A percentile compares a stretch with the other conserved stretches of the same genome.
phyloP scores from a whole-genome alignment of 2,329 filamentous ascomycete genomes.

The Curvularia spicifera region DNA sequence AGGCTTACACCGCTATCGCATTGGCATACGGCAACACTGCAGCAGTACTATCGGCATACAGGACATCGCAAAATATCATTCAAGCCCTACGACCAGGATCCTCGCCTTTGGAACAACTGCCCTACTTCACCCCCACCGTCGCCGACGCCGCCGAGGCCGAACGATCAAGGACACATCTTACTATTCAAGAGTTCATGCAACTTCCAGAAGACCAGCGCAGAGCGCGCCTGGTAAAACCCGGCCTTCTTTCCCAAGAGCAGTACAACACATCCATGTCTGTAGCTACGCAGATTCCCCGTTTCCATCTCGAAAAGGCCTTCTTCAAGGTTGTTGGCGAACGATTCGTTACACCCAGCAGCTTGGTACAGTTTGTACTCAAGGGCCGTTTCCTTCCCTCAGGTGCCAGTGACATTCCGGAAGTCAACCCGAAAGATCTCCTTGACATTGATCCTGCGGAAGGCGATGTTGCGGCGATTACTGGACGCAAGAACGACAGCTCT shows the following conservation, averaged over 20 bases:
- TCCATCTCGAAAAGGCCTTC: slow-evolving; percentile 89
- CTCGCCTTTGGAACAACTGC: slow-evolving; percentile 90
- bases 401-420: slow-evolving; percentile 72
- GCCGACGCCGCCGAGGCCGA: slow-evolving; percentile 73
- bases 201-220: slow-evolving; percentile 77
- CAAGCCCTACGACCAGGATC: slow-evolving; percentile 85
- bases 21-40: slow-evolving; percentile 85
- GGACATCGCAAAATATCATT: slow-evolving; percentile 82
- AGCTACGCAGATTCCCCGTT: slow-evolving; percentile 80
- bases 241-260: slow-evolving; percentile 74
- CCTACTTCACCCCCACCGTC: slow-evolving; percentile 74
- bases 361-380: slow-evolving; percentile 95
- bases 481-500: slow-evolving; percentile 72
- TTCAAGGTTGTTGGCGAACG: slow-evolving; percentile 98
- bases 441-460: slow-evolving; percentile 93
- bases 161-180: slow-evolving; percentile 67
- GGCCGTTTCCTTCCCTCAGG: slow-evolving; percentile 91
- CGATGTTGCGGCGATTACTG: slow-evolving; percentile 83
- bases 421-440: slow-evolving; percentile 81
- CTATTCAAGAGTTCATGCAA: slow-evolving; percentile 87
- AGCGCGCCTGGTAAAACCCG: slow-evolving; percentile 71
- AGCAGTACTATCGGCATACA: slow-evolving; percentile 82
- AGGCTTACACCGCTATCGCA: slow-evolving; percentile 84
- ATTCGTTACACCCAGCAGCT: slow-evolving; percentile 86
- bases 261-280: slow-evolving; percentile 78